Conservation (phyloP, 805 yeast genomes). For the Blastobotrys muscicola region DNA sequence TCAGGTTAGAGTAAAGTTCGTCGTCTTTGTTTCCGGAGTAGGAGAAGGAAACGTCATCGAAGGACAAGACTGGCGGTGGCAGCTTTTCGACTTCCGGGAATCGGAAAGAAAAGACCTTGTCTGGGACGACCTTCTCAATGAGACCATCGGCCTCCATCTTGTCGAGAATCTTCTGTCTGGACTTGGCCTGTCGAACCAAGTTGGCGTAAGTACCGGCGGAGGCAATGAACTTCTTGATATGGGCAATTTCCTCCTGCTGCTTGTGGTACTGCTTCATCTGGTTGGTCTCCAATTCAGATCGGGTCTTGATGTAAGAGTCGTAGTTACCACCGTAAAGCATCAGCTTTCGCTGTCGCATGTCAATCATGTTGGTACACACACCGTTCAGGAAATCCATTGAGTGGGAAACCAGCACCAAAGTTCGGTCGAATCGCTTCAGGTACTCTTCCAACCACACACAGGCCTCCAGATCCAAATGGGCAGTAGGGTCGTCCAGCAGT, state of each 20-base stretch:
- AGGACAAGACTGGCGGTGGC: slow-evolving; percentile 97
- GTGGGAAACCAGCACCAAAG: slow-evolving; percentile 89
- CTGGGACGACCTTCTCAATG: slow-evolving; percentile 84
- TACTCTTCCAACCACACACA: slow-evolving; percentile 99
- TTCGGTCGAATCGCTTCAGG: slow-evolving; percentile 87
- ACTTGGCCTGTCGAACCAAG: slow-evolving; percentile 96
- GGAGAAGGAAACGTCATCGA: slow-evolving; percentile 88
- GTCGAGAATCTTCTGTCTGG: slow-evolving; percentile 97
- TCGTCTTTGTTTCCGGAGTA: slow-evolving; percentile 68
- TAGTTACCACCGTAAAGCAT: slow-evolving; percentile 92
- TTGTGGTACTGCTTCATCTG: slow-evolving; percentile 96
- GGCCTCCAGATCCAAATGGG: slow-evolving; percentile 97
- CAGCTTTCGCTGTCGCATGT: slow-evolving; percentile 80
- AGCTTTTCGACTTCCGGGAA: slow-evolving; percentile 94
- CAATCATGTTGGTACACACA: slow-evolving; percentile 96
- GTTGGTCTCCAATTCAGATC: slow-evolving; percentile 87
- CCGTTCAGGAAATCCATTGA: slow-evolving; percentile 99
- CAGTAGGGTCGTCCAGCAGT: slow-evolving; percentile 96
- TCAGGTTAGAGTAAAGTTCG: slow-evolving; percentile 80
- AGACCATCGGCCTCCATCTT: slow-evolving; percentile 99
- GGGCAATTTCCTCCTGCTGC: slow-evolving; percentile 98
- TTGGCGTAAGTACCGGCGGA: slow-evolving; percentile 99
- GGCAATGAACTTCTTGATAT: slow-evolving; percentile 97
- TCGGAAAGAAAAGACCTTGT: slow-evolving; percentile 86
- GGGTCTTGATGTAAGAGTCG: slow-evolving; percentile 92